Evolutionary conservation across 495 filamentous ascomycete species (phyloP), one percentile per base, ranked within the genome.

Genomic region (Viridothelium virens): DNA sequence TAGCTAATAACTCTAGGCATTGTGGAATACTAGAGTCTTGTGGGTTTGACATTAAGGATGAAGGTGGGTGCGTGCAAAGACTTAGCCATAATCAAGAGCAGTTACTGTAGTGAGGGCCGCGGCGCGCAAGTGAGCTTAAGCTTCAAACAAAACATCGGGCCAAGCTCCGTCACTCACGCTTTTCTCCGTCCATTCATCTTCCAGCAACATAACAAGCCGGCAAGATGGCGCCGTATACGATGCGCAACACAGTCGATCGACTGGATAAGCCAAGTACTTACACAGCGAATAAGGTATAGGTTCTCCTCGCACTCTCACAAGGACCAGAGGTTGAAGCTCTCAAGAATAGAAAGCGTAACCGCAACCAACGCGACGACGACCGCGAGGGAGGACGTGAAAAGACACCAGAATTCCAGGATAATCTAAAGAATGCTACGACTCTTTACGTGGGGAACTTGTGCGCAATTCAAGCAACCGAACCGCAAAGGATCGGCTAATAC

Each of bases 401-500:
- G 75, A 79, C 67, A 56, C 76, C 72, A 4, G 72, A 75, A 39
- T 69, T 70, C 7, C 84, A 86, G 38, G 89, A 95, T 65, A 88
- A 89, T 53, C 80, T 98, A 66, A 87, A 83, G 68, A 85, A 94
- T 75, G 92, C 94, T 48, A 90, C 94, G 11, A 98, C 94, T 3
- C 90, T 98, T 73, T 98, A 98, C 69, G 92, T 98, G 47, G 94
- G 94, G 62, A 98, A 98, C 75, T 81, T 98, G 91, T 96, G 82
- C 69, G 91, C 79, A 18, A 14, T 18, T 14, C 48, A 12, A 25
- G 34, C 39, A 31, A 31, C 16, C 63, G 63, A 62, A 5, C 5
- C 39, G n/a, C 38, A 12, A 39, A 4, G 36, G 33, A 62, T n/a
- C 50, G 18, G 36, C 31, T 56, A 61, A 65, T 9, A 70, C 9